These are phyloP conservation scores for Pilobolus umbonatus DNA, from an alignment of 192 early-diverging fungal species.

Conservation along the genomic window DNA sequence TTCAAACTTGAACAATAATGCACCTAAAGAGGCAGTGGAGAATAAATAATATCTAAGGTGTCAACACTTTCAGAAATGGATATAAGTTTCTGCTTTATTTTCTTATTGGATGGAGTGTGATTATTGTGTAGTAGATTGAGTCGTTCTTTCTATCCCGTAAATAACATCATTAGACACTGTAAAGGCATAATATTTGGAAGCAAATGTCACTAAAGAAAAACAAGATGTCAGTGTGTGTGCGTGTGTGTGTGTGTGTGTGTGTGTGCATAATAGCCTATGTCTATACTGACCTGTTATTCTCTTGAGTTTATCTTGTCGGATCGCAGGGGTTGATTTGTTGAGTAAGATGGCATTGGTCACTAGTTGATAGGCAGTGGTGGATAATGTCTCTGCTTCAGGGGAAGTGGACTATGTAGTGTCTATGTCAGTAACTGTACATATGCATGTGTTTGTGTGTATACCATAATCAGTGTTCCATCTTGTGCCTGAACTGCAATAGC, in stretches of 20 bases:
- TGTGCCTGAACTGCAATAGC: no score
- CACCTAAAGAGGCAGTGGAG: no score
- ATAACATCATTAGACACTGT: slow-evolving; percentile 13
- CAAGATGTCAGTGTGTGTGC: no score
- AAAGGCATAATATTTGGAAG: slow-evolving; percentile 9
- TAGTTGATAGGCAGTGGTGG: slow-evolving; percentile 13
- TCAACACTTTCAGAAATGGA: no score
- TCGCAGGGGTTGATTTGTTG: neutral
- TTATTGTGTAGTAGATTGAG: neutral
- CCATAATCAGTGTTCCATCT: no score
- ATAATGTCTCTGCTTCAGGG: slow-evolving; percentile 6
- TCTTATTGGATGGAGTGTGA: no score
- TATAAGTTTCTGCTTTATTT: no score
- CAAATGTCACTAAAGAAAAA: slow-evolving; percentile 10
- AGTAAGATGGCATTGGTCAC: slow-evolving; percentile 7
- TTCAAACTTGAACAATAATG: no score
- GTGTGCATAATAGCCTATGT: neutral
- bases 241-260: neutral
- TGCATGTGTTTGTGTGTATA: no score
- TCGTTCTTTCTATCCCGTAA: slow-evolving; percentile 1
- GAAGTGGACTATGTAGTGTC: no score
- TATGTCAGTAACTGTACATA: no score
- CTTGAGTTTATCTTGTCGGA: slow-evolving; percentile 14
- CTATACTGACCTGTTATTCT: slow-evolving; percentile 11
- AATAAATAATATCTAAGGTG: no score